Conservation (phyloP, 2,329 filamentous ascomycete genomes). For the Pseudogymnoascus sp. region DNA sequence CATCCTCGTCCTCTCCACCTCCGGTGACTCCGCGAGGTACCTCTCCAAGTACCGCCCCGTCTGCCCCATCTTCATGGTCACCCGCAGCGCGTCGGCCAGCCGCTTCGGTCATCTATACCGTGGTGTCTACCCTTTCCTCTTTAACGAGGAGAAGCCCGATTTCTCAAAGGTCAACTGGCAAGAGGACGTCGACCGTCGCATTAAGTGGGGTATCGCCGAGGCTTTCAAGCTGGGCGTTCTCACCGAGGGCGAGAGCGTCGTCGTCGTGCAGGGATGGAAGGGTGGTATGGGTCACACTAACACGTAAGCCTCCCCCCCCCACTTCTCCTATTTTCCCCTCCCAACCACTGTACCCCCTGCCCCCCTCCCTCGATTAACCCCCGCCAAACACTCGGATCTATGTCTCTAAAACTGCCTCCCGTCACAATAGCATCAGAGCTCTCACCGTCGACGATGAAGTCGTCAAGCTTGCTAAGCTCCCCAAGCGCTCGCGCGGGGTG, state of each 20-base stretch:
- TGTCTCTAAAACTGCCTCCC: background rate
- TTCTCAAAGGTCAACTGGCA: conserved; percentile 93
- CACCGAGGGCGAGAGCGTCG: conserved; percentile 61
- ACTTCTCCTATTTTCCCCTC: background rate
- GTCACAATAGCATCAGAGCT: background rate
- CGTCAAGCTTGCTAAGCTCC: background rate
- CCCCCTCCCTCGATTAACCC: background rate
- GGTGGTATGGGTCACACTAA: conserved; percentile 89
- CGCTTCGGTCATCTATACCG: conserved; percentile 94
- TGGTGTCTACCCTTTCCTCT: conserved; percentile 95
- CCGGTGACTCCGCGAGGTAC: background rate
- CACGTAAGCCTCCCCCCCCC: conserved; percentile 37
- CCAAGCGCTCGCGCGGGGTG: background rate
- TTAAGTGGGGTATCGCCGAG: conserved; percentile 91
- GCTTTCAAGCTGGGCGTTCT: conserved; percentile 76
- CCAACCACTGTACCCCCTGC: too few species aligned
- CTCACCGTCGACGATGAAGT: background rate
- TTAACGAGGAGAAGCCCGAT: conserved; percentile 88
- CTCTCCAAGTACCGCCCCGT: conserved; percentile 52
- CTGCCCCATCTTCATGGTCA: conserved; percentile 99
- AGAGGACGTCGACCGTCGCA: conserved; percentile 93
- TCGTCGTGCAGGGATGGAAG: conserved; percentile 86
- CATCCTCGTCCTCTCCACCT: conserved; percentile 39
- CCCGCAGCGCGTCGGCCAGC: conserved; percentile 72
- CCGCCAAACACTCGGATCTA: background rate